Evolutionary conservation across 1,139 yeast genomes (phyloP).

Genomic region (Geotrichum histeridarum): DNA sequence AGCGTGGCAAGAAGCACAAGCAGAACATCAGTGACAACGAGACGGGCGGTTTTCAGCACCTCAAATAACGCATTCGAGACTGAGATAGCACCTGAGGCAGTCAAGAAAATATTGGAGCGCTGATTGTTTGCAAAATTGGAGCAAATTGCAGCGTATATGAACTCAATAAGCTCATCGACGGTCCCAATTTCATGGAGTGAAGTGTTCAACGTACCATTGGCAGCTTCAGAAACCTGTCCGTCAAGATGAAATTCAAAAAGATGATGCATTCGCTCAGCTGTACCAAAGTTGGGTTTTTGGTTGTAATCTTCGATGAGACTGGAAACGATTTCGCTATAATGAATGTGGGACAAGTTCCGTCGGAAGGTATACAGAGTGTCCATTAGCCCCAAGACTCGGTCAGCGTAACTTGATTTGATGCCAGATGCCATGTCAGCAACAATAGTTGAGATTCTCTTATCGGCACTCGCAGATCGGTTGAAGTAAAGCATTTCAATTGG

Average conservation of each 20-base stretch:
- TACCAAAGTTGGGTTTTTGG: constrained; percentile 7
- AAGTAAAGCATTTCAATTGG: constrained; percentile 25
- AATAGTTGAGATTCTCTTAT: not conserved
- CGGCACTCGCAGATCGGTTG: constrained; percentile 26
- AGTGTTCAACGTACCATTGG: not conserved
- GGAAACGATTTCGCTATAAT: constrained; percentile 11
- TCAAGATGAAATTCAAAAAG: constrained; percentile 7
- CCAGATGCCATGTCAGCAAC: not conserved
- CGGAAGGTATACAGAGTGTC: constrained; percentile 13
- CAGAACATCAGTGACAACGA: constrained; percentile 25
- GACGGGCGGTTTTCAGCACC: constrained; percentile 20
- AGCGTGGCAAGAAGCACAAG: constrained; percentile 21
- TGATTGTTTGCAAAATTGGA: constrained; percentile 22
- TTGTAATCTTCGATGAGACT: constrained; percentile 14
- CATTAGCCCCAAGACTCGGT: constrained; percentile 9
- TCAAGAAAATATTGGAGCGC: constrained; percentile 12
- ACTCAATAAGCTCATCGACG: constrained; percentile 8
- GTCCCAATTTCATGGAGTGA: constrained; percentile 4
- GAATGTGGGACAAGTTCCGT: constrained; percentile 14
- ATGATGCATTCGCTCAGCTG: constrained; percentile 12
- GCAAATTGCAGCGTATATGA: constrained; percentile 4
- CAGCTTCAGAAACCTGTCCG: constrained; percentile 9
- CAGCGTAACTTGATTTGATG: not conserved
- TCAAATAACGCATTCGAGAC: constrained; percentile 24
- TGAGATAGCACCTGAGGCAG: constrained; percentile 24